Conservation (phyloP, 176 grass and related monocot species). For the Bonia amplexicaulis region DNA sequence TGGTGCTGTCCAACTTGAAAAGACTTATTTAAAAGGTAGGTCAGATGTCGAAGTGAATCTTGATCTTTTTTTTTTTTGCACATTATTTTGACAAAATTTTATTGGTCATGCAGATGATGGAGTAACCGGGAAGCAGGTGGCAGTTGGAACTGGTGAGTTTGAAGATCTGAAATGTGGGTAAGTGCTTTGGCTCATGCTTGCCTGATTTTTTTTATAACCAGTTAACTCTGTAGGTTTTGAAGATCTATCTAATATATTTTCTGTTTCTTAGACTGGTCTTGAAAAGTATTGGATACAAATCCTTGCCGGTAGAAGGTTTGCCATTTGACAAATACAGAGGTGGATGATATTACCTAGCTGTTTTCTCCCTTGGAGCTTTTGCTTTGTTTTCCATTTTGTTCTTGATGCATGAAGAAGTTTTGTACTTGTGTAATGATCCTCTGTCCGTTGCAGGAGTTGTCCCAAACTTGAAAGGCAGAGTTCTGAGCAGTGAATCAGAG, state of each 20-base stretch:
- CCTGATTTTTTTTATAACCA: neutral
- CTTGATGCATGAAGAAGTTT: neutral
- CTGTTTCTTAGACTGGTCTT: slow-evolving; percentile 59
- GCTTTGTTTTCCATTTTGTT: neutral
- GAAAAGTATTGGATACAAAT: slow-evolving; percentile 96
- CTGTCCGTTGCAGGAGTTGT: slow-evolving; percentile 54
- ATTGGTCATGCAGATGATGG: slow-evolving; percentile 55
- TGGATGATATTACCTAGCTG: slow-evolving; percentile 5
- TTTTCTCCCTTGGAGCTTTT: neutral
- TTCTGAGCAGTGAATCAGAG: slow-evolving; percentile 45
- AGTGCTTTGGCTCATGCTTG: slow-evolving; percentile 35
- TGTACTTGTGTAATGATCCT: neutral
- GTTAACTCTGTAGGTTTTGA: neutral
- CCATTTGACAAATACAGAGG: slow-evolving; percentile 74
- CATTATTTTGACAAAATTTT: neutral
- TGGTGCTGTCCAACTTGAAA: slow-evolving; percentile 60
- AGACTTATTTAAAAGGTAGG: slow-evolving; percentile 84
- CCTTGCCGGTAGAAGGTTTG: slow-evolving; percentile 69
- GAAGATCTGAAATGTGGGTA: slow-evolving; percentile 80
- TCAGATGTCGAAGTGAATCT: slow-evolving; percentile 22
- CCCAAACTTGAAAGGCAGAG: slow-evolving; percentile 64
- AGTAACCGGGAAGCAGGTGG: slow-evolving; percentile 58
- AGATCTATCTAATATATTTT: slow-evolving; percentile 13
- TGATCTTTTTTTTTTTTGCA: neutral
- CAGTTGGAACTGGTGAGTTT: slow-evolving; percentile 70